phyloP scores from a whole-genome alignment of 176 grass and related monocot genomes.

The Luzula sylvatica region DNA sequence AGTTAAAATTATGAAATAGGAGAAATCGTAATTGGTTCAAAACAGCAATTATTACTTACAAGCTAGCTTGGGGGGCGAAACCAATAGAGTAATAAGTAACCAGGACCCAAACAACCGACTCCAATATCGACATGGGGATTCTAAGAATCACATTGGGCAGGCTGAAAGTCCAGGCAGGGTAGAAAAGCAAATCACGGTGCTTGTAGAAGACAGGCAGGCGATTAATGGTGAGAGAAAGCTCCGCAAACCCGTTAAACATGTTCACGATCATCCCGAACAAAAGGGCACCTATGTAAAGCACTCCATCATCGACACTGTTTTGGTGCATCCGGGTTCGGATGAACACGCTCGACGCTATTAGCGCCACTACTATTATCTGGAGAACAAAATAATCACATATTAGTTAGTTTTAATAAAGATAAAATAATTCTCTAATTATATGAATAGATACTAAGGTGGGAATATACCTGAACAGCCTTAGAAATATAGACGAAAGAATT shows the following conservation, averaged over 20 bases:
- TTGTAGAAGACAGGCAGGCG: slow-evolving; percentile 96
- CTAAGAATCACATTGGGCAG: slow-evolving; percentile 64
- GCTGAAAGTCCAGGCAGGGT: slow-evolving; percentile 86
- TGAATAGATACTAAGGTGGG: not conserved
- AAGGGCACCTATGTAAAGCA: slow-evolving; percentile 73
- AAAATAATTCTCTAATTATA: not conserved
- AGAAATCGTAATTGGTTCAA: not conserved
- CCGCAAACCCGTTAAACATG: slow-evolving; percentile 95
- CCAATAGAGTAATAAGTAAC: slow-evolving; percentile 85
- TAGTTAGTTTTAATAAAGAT: too few relatives aligned
- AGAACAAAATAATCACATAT: too few relatives aligned
- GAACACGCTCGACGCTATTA: slow-evolving; percentile 61
- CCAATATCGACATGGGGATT: slow-evolving; percentile 81
- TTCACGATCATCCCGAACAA: slow-evolving; percentile 75
- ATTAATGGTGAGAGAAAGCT: slow-evolving; percentile 73
- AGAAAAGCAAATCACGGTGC: slow-evolving; percentile 90
- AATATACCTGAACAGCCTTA: slow-evolving; percentile 68
- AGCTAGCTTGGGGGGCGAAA: slow-evolving; percentile 78
- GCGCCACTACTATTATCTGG: slow-evolving; percentile 68
- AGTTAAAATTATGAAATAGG: too few relatives aligned
- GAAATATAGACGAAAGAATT: slow-evolving; percentile 96
- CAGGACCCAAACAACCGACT: slow-evolving; percentile 69
- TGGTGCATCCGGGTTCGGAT: slow-evolving; percentile 67
- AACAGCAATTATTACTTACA: slow-evolving; percentile 25
- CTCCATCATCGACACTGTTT: slow-evolving; percentile 45